Evolutionary conservation across 2,329 filamentous ascomycete genomes (phyloP).

Genomic region (Botrytis squamosa): DNA sequence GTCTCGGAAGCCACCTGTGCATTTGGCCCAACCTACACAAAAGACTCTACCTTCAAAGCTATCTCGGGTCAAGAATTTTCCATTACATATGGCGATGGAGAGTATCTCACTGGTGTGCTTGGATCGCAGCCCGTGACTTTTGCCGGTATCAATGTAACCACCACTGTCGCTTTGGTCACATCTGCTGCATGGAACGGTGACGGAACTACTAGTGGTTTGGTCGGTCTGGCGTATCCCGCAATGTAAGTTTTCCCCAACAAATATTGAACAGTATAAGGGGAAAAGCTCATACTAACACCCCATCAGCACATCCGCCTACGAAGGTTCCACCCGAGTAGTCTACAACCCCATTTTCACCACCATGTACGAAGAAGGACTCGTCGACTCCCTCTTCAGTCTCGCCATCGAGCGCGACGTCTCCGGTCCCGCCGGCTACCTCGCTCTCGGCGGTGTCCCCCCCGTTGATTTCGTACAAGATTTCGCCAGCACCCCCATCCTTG

Average conservation of each 20-base stretch:
- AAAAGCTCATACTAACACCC: not conserved
- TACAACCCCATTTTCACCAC: conserved; percentile 52
- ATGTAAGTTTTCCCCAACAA: conserved; percentile 32
- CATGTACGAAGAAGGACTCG: conserved; percentile 46
- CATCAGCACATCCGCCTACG: conserved; percentile 34
- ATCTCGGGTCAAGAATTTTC: conserved; percentile 45
- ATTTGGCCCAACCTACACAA: conserved; percentile 25
- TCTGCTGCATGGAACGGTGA: conserved; percentile 46
- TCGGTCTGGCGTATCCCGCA: conserved; percentile 51
- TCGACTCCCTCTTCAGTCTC: conserved; percentile 49
- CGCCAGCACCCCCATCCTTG: conserved; percentile 28
- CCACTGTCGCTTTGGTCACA: conserved; percentile 49
- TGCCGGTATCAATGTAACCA: conserved; percentile 47
- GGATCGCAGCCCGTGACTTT: conserved; percentile 46
- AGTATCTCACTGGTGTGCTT: conserved; percentile 42
- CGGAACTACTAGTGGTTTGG: conserved; percentile 46
- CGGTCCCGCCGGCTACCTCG: conserved; percentile 45
- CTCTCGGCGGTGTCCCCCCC: conserved; percentile 50
- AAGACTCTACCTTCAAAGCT: conserved; percentile 39
- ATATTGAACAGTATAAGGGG: not conserved
- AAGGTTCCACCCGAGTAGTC: conserved; percentile 28
- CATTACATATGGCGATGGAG: conserved; percentile 46
- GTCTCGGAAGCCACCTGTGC: conserved; percentile 19
- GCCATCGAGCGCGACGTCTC: conserved; percentile 43
- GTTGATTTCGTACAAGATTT: conserved; percentile 36